Evolutionary conservation across 225 moss, liverwort and hornwort genomes (phyloP), one percentile per base, ranked within the genome.

Genomic region (Polytrichum commune): DNA sequence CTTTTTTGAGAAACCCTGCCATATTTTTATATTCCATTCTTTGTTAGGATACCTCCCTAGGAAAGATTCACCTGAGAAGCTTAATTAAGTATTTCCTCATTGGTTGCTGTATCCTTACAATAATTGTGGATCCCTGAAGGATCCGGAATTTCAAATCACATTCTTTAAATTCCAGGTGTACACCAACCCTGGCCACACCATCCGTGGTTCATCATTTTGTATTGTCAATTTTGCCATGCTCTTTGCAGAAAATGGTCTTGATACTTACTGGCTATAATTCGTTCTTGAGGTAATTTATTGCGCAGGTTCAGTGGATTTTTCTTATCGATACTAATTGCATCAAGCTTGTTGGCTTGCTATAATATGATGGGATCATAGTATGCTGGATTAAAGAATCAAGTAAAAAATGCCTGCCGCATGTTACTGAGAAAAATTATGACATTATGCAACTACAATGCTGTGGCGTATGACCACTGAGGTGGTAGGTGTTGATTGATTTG

Each of bases 141-240:
- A 70, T 70, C 68, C 46, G 38, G 57, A 29, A 69, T 74, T 54
- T 54, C 54, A 63, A 75, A 60, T 54, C 32, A 63, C 7, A 73
- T 78, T 84, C 67, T 81, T 81, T 70, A 75, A 66, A 67, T 72
- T 75, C 75, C 80, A 69, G 66, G 53, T 80, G 62, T 64, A 66
- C 77, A 55, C 65, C 46, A 46, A 46, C 16, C 46, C 60, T 24
- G 60, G 60, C 60, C 24, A 9, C 60, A 24, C 9, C 60, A 60
- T 24, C 24, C 7, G 4, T 60, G 60, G 62, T 63, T 27, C 27
- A 20, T 58, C 6, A 20, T 58, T 58, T 23, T 6, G 9, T 58
- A 58, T 20, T 23, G 22, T 58, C 24, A 2, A 46, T 4, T 46
- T 46, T 46, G 3, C 58, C 24, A 9, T 23, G 24, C 24, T 24